phyloP scores from a whole-genome alignment of 108 stramenopile species.

The Conticribra weissflogii region DNA sequence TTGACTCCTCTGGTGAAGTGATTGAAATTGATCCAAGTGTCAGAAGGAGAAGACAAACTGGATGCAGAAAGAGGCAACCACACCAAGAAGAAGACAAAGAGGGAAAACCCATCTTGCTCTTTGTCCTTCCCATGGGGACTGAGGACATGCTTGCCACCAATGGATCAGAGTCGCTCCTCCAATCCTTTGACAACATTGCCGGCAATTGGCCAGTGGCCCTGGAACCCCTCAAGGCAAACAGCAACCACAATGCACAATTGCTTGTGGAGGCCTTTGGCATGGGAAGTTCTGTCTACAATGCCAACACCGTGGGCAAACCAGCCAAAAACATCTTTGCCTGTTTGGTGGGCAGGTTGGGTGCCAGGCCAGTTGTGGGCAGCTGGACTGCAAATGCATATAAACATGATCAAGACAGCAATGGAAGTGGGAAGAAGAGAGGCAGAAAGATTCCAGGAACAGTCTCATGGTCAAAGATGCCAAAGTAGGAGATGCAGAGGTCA shows the following conservation, averaged over 20 bases:
- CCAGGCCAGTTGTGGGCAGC: conserved; percentile 46
- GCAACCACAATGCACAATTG: conserved; percentile 1
- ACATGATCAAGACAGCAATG: conserved; percentile 22
- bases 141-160: conserved; percentile 72
- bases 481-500: conserved; percentile 59
- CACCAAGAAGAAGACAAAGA: background rate
- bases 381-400: conserved; percentile 17
- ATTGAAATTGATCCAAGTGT: conserved; percentile 49
- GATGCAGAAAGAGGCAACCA: conserved; percentile 27
- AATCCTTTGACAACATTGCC: conserved; percentile 62
- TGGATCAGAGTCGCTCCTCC: conserved; percentile 49
- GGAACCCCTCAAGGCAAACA: conserved; percentile 59
- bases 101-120: conserved; percentile 52
- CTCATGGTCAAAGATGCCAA: conserved; percentile 74
- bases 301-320: conserved; percentile 76
- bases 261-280: conserved; percentile 65
- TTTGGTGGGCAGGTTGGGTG: conserved; percentile 68
- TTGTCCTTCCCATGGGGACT: conserved; percentile 80
- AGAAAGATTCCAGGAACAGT: no score
- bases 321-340: conserved; percentile 65
- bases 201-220: conserved; percentile 88
- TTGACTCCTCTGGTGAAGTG: background rate
- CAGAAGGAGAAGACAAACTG: conserved; percentile 58
- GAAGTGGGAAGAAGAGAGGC: conserved; percentile 15
- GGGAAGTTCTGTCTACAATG: conserved; percentile 85